These are phyloP conservation scores for Monosporascus cannonballus DNA, from an alignment of 2,329 filamentous ascomycete species.

Conservation along the genomic window DNA sequence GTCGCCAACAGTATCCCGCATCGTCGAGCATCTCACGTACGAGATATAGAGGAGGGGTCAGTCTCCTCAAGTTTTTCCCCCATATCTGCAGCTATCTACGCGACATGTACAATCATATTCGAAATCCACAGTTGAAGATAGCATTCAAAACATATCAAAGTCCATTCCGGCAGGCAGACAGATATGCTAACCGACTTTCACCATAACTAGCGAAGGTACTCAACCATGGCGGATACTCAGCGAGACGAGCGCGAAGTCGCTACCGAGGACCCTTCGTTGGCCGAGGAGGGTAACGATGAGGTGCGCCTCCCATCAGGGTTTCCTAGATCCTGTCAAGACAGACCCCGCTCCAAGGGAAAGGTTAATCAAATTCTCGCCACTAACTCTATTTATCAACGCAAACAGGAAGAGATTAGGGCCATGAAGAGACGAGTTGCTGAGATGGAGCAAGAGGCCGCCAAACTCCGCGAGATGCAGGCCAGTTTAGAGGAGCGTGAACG, in stretches of 20 bases:
- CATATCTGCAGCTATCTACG: neutral
- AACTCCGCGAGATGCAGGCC: conserved; percentile 81
- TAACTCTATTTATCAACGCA: conserved; percentile 13
- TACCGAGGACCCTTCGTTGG: conserved; percentile 27
- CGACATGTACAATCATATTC: neutral
- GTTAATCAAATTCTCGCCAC: conserved; percentile 10
- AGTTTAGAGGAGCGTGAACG: conserved; percentile 82
- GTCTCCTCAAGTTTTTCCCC: no score
- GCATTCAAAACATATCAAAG: no score
- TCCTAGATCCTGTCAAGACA: conserved; percentile 6
- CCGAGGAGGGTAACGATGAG: conserved; percentile 41
- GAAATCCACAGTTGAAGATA: neutral
- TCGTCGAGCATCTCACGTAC: no score
- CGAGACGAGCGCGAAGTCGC: conserved; percentile 20
- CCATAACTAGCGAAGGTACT: neutral
- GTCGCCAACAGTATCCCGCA: no score
- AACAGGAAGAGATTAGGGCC: conserved; percentile 70
- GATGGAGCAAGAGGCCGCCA: conserved; percentile 86
- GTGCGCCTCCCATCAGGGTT: conserved; percentile 27
- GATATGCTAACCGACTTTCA: neutral
- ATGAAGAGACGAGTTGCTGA: conserved; percentile 85
- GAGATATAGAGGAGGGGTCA: no score
- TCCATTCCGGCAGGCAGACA: no score
- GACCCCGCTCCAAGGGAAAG: conserved; percentile 3
- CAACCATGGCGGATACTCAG: conserved; percentile 21